Percentiles rank a stretch among this genome's conserved stretches.
These are phyloP conservation scores for Sugiyamaella smithiae DNA, from an alignment of 805 yeast species.

Conservation along the genomic window DNA sequence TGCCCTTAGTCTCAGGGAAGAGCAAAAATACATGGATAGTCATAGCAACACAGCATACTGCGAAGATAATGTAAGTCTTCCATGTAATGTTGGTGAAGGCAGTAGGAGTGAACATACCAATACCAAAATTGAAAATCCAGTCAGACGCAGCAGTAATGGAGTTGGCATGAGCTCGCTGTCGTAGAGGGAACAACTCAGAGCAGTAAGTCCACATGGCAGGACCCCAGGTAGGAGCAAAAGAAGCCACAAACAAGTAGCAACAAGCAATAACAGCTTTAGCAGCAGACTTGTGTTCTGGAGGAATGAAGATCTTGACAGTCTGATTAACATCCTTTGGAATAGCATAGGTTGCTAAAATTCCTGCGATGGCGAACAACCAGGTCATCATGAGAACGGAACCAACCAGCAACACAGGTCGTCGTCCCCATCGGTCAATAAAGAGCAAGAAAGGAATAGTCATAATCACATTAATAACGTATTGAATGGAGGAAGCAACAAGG, in stretches of 20 bases:
- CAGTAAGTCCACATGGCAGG: slow-evolving; percentile 48
- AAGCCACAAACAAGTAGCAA: slow-evolving; percentile 57
- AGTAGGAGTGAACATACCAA: slow-evolving; percentile 56
- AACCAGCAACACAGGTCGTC: slow-evolving; percentile 55
- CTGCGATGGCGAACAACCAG: slow-evolving; percentile 61
- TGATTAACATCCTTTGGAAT: slow-evolving; percentile 9
- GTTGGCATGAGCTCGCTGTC: slow-evolving; percentile 51
- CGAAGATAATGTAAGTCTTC: slow-evolving; percentile 61
- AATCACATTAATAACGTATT: slow-evolving; percentile 52
- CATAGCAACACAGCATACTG: slow-evolving; percentile 49
- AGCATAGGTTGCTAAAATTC: slow-evolving; percentile 34
- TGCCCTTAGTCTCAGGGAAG: slow-evolving; percentile 29
- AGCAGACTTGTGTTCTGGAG: slow-evolving; percentile 36
- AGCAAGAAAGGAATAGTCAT: slow-evolving; percentile 61
- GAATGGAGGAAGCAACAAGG: slow-evolving; percentile 56
- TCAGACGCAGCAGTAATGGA: slow-evolving; percentile 46
- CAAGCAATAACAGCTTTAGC: slow-evolving; percentile 50
- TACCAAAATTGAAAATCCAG: slow-evolving; percentile 44
- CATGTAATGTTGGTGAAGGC: slow-evolving; percentile 52
- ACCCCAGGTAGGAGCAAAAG: slow-evolving; percentile 85
- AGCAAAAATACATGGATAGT: slow-evolving; percentile 39
- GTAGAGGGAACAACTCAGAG: slow-evolving; percentile 50
- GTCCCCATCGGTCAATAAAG: slow-evolving; percentile 58
- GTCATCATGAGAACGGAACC: slow-evolving; percentile 64
- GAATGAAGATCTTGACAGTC: slow-evolving; percentile 29